Evolutionary conservation across 106 monocot genomes (phyloP), one percentile per base, ranked within the genome.

Genomic region (Apostasia ramifera): DNA sequence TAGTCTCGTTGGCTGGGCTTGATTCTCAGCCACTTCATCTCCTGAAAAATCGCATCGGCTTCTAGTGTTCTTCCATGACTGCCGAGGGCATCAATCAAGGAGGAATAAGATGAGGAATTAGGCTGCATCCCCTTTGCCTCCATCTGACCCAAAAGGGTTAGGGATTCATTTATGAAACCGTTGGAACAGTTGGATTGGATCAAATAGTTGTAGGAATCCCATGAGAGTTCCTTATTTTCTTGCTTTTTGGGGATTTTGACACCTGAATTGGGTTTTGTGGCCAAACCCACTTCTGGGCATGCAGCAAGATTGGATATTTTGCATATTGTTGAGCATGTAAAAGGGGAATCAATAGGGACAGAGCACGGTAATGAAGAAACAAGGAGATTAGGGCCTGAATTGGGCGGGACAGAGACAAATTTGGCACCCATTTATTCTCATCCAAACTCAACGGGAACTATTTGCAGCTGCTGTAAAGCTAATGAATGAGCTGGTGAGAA

Each of bases 41-140:
- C 90, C 6, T n/a, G 73, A 68, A 94, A 87, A 8, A 90, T 3
- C 0, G 82, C 84, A 11, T 94, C 89, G 7, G 86, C 90, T 66
- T 90, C 86, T 10, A 84, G 73, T 44, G 86, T 90, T n/a, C 93
- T 74, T 4, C 93, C 93, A 56, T 68, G 61, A 70, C 9, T 41
- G 8, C 82, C 84, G 7, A 94, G 84, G 40, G 80, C 70, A 39
- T 14, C 61, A 76, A 94, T 67, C 38, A 90, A 57, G 55, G 41
- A 54, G 49, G 68, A 66, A 75, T 84, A 89, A 41, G 90, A 80
- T 3, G 67, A 13, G 10, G 43, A 37, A 67, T 49, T 80, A 1
- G 90, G 90, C 66, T 48, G 79, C 76, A 78, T 57, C 10, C 84
- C 82, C 3, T 44, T 2, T 0, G 89, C 74, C 72, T 94, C 82